A percentile compares a stretch with the other conserved stretches of the same genome.
These are phyloP conservation scores for Scleroderma bovista DNA, from an alignment of 768 basidiomycete species.

Conservation along the genomic window DNA sequence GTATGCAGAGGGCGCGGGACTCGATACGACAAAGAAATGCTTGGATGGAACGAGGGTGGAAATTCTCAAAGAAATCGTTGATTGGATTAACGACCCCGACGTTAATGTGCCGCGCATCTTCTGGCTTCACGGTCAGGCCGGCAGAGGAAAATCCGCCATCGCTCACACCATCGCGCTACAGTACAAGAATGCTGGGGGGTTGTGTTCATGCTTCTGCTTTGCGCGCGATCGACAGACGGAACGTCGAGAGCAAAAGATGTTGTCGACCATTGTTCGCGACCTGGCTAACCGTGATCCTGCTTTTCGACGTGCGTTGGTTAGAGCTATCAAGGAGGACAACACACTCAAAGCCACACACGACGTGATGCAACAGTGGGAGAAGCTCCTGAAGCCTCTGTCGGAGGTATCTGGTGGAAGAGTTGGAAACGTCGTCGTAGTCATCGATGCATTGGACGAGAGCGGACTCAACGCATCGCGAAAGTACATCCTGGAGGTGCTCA, in stretches of 20 bases:
- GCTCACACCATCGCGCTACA: background rate
- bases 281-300: background rate
- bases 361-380: background rate
- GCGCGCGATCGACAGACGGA: background rate
- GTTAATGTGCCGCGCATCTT: background rate
- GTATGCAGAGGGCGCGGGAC: background rate
- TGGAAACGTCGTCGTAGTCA: background rate
- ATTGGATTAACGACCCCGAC: background rate
- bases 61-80: background rate
- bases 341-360: background rate
- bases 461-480: background rate
- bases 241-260: background rate
- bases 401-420: conserved; percentile 11
- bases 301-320: background rate
- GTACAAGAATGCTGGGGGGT: background rate
- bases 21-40: background rate
- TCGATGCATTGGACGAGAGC: background rate
- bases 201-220: background rate
- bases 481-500: conserved; percentile 18
- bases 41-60: background rate
- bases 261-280: background rate
- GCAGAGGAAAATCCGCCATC: background rate
- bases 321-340: background rate
- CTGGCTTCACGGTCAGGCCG: background rate
- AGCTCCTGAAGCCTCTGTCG: background rate